Conservation (phyloP, 148 eudicot species). For the Rhododendron vialii region DNA sequence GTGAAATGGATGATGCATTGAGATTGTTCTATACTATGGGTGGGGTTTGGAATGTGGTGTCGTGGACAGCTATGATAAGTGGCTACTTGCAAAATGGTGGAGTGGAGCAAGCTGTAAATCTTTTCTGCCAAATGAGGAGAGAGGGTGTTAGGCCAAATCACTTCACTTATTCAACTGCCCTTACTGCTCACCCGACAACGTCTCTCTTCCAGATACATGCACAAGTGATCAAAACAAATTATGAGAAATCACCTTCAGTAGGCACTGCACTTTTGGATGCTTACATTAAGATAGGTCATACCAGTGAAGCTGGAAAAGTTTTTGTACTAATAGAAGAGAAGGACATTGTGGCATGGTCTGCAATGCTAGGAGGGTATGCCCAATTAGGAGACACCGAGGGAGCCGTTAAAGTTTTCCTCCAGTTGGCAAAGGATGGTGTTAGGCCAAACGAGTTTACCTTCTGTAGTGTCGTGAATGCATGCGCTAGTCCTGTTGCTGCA, state of each 20-base stretch:
- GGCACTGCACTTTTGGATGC: constrained; percentile 90
- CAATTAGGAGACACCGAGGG: constrained; percentile 65
- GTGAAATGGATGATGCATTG: constrained; percentile 61
- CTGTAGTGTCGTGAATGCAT: constrained; percentile 72
- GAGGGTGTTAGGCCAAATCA: constrained; percentile 64
- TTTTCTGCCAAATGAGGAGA: constrained; percentile 67
- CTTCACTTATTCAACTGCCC: constrained; percentile 78
- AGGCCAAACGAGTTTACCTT: constrained; percentile 84
- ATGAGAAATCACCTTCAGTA: constrained; percentile 55
- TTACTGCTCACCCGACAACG: constrained; percentile 52
- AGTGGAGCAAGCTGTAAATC: constrained; percentile 43
- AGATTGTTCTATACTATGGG: constrained; percentile 52
- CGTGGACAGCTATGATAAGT: constrained; percentile 91
- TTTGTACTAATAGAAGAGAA: constrained; percentile 54
- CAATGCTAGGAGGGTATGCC: constrained; percentile 84
- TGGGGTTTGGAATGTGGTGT: constrained; percentile 58
- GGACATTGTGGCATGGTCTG: constrained; percentile 93
- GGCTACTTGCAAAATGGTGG: constrained; percentile 72
- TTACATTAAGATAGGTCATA: constrained; percentile 61
- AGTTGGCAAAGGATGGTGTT: constrained; percentile 46
- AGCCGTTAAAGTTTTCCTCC: constrained; percentile 52
- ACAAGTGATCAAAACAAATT: constrained; percentile 59
- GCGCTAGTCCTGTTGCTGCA: constrained; percentile 65
- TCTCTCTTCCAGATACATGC: constrained; percentile 75
- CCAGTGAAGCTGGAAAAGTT: constrained; percentile 61